Evolutionary conservation across 2,329 filamentous ascomycete species (phyloP).

Genomic region (Neurospora sp.): DNA sequence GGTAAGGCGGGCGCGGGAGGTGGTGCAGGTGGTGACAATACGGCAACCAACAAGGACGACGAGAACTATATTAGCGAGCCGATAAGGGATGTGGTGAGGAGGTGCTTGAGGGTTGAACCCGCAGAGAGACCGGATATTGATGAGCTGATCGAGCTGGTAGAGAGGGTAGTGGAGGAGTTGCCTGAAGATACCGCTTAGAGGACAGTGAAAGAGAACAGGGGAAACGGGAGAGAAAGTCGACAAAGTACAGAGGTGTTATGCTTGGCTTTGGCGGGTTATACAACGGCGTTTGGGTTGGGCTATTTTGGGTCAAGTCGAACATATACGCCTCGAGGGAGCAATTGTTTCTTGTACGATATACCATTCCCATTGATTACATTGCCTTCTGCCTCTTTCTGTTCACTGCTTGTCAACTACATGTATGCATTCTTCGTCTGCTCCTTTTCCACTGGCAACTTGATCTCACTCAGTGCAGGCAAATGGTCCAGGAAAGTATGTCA

Average conservation of each 20-base stretch:
- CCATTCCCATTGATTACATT: neutral
- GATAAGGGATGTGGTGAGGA: constrained; percentile 79
- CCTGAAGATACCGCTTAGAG: constrained; percentile 42
- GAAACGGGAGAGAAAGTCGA: constrained; percentile 1
- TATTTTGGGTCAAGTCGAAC: neutral
- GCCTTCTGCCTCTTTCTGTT: neutral
- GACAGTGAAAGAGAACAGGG: neutral
- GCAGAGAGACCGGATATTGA: constrained; percentile 79
- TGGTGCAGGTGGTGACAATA: constrained; percentile 19
- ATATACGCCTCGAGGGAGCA: neutral
- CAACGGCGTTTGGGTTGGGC: neutral
- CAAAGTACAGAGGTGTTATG: neutral
- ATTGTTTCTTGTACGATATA: neutral
- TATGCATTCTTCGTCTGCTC: no score
- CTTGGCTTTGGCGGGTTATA: neutral
- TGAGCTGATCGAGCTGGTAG: constrained; percentile 71
- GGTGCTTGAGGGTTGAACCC: constrained; percentile 79
- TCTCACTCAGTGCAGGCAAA: neutral
- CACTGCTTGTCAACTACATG: neutral
- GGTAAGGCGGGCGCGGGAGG: constrained; percentile 18
- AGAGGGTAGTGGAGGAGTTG: constrained; percentile 57
- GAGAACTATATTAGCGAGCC: constrained; percentile 61
- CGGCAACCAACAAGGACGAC: constrained; percentile 22
- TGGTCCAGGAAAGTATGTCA: neutral
- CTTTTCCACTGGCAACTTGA: neutral